These are phyloP conservation scores for Sporothrix variecibatus DNA, from an alignment of 2,329 filamentous ascomycete species.

Conservation along the genomic window DNA sequence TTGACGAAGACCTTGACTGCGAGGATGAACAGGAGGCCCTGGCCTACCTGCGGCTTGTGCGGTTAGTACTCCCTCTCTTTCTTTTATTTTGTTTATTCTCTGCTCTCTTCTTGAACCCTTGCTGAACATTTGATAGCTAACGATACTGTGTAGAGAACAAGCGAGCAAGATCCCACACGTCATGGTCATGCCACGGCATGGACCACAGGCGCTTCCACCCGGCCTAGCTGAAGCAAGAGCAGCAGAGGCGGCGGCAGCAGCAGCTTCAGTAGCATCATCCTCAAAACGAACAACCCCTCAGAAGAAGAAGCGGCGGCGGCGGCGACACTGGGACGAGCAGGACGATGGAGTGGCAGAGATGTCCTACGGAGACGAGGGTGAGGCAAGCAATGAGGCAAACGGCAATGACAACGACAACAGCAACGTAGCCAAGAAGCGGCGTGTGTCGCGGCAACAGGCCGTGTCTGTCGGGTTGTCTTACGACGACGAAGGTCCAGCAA, in stretches of 20 bases:
- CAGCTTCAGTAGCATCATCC: neutral
- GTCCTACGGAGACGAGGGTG: neutral
- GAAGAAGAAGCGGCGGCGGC: slow-evolving; percentile 24
- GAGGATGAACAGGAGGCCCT: slow-evolving; percentile 68
- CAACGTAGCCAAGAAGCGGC: slow-evolving; percentile 19
- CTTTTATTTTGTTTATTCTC: slow-evolving; percentile 50
- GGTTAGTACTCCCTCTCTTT: slow-evolving; percentile 52
- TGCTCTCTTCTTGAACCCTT: slow-evolving; percentile 32
- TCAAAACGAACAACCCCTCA: neutral
- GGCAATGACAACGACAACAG: neutral
- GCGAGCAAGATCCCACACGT: slow-evolving; percentile 73
- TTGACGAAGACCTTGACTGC: slow-evolving; percentile 63
- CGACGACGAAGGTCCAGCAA: slow-evolving; percentile 36
- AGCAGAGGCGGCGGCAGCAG: slow-evolving; percentile 31
- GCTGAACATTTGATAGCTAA: slow-evolving; percentile 10
- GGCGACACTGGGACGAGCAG: slow-evolving; percentile 32
- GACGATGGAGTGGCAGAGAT: slow-evolving; percentile 20
- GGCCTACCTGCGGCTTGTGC: slow-evolving; percentile 69
- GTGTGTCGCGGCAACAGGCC: slow-evolving; percentile 16
- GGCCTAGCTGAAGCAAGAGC: slow-evolving; percentile 40
- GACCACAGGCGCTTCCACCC: slow-evolving; percentile 45
- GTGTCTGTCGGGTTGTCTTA: slow-evolving; percentile 35
- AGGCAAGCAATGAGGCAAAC: neutral
- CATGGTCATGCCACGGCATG: slow-evolving; percentile 62
- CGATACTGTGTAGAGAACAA: slow-evolving; percentile 61